Base-by-base conservation (phyloP, 1,139 yeast genomes). In the Debaryomyces coudertii region DNA sequence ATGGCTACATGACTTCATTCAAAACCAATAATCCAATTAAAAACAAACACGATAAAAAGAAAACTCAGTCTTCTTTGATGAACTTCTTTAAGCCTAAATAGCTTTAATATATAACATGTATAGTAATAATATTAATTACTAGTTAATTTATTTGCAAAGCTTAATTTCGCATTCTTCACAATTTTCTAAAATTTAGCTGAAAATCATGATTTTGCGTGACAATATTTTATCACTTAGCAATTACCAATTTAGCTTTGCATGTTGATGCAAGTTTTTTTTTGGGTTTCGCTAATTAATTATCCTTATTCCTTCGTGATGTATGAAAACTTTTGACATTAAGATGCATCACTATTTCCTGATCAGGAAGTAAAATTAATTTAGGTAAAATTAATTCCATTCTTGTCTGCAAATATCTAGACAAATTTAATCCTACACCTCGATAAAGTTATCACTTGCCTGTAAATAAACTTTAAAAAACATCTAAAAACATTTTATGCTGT, bases 61-160 rank as follows among this genome's bases (percentile, higher is more conserved):
- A 63, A 50, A 65, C 62, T 20, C 77, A 73, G 50, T 50, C 70
- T 8, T 69, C 77, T 3, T 57, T 74, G 18, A 69, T 71, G 75
- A 71, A 59, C 50, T 72, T 73, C 50, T 73, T 73, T 29, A 43
- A 43, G 43, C 39, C 43, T 45, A 23, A 46, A 36, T 36, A 39
- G 36, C n/a, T 24, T 4, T n/a, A 3, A 9, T 3, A 5, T 29
- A 9, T 15, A 29, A 31, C 8, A 11, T 29, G 33, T 29, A 29
- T 31, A 31, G 22, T 31, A 31, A 5, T 8, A 16, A 15, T 15
- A 16, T 14, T 12, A 12, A 6, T 29, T 29, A 29, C 16, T 29
- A 14, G 22, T 16, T 7, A 33, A 11, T 11, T 18, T 14, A n/a
- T 30, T 20, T 20, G 22, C 5, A 20, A 30, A 30, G 5, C 7